Conservation (phyloP, 1,284 basidiomycete genomes). For the Sphaerobolus stellatus region DNA sequence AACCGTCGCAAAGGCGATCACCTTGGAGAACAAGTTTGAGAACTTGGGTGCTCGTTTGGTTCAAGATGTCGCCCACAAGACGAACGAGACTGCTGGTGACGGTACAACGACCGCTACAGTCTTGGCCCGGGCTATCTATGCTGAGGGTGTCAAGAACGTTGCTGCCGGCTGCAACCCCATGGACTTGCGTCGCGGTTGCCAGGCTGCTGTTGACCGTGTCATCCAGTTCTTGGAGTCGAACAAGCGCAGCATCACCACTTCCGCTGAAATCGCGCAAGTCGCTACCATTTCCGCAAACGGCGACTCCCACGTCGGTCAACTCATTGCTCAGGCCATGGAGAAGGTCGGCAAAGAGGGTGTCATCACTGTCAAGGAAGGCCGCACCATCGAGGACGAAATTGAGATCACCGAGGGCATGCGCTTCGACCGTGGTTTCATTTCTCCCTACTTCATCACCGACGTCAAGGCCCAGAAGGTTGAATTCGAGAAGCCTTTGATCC, state of each 20-base stretch:
- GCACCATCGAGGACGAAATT: conserved; percentile 97
- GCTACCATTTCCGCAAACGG: conserved; percentile 99
- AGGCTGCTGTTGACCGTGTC: conserved; percentile 95
- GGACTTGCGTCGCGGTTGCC: conserved; percentile 96
- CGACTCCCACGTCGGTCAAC: conserved; percentile 88
- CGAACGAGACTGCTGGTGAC: conserved; percentile 97
- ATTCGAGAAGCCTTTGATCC: conserved; percentile 94
- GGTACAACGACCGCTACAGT: conserved; percentile 98
- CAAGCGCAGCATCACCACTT: conserved; percentile 94
- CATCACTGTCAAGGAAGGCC: conserved; percentile 98
- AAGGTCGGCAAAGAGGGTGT: conserved; percentile 99
- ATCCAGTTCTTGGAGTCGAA: conserved; percentile 89
- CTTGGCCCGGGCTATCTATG: conserved; percentile 94
- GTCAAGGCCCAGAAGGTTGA: conserved; percentile 97
- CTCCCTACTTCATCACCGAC: conserved; percentile 98
- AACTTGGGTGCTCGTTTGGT: conserved; percentile 96
- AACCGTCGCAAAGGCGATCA: conserved; percentile 94
- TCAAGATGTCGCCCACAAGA: conserved; percentile 95
- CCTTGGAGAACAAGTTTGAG: conserved; percentile 97
- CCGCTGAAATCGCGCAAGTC: conserved; percentile 96
- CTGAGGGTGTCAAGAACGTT: conserved; percentile 99
- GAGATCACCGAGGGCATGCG: conserved; percentile 99
- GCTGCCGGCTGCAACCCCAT: conserved; percentile 99
- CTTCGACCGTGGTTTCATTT: conserved; percentile 98
- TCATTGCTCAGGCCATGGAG: conserved; percentile 99